These are phyloP conservation scores for Kokia cookei DNA, from an alignment of 441 rosid genomes.

Conservation along the genomic window DNA sequence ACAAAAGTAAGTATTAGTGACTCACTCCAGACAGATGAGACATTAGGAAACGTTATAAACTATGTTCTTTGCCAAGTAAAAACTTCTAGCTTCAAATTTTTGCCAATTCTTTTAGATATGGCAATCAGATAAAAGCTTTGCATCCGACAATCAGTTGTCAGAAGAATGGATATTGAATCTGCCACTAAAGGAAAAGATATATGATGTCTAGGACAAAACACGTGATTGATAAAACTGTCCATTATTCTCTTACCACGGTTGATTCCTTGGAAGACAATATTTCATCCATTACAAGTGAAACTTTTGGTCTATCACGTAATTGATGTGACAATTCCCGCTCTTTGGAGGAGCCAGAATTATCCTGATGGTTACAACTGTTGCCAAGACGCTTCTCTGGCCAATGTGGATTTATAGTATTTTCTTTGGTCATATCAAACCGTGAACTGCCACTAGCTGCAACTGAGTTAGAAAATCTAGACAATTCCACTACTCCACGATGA, in stretches of 20 bases:
- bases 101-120: background rate
- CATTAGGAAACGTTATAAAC: background rate
- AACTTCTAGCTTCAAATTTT: background rate
- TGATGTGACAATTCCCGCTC: constrained; percentile 46
- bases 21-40: background rate
- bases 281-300: constrained; percentile 32
- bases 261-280: constrained; percentile 31
- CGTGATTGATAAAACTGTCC: background rate
- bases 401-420: constrained; percentile 17
- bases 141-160: background rate
- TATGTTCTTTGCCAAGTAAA: background rate
- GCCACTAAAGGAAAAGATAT: background rate
- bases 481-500: constrained; percentile 31
- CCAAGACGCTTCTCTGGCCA: constrained; percentile 38
- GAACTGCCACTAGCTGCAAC: constrained; percentile 60
- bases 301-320: constrained; percentile 36
- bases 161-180: background rate
- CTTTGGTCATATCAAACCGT: constrained; percentile 41
- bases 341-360: constrained; percentile 26
- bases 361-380: constrained; percentile 14
- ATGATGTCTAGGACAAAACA: background rate
- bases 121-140: background rate
- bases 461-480: constrained; percentile 73
- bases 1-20: constrained; percentile 12
- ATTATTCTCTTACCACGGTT: constrained; percentile 32